phyloP scores from a whole-genome alignment of 306 rosid species.

The Ochetophila trinervis region DNA sequence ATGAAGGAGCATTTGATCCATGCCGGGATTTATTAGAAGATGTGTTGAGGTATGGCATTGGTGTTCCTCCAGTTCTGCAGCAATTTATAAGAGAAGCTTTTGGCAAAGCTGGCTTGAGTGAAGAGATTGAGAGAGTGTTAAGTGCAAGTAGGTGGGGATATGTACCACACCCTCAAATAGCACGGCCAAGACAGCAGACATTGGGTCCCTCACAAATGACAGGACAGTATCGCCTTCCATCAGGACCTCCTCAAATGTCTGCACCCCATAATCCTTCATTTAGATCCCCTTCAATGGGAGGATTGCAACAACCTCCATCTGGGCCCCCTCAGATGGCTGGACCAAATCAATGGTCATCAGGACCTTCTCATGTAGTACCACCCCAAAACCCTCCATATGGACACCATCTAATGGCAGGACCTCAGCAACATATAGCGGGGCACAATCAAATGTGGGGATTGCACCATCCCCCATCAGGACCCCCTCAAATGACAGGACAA shows the following conservation, averaged over 20 bases:
- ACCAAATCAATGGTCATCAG: background rate
- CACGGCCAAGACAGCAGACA: conserved; percentile 28
- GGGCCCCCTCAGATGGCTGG: conserved; percentile 35
- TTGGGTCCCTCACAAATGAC: conserved; percentile 36
- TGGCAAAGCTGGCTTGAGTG: conserved; percentile 56
- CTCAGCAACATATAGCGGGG: conserved; percentile 22
- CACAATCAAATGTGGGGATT: conserved; percentile 19
- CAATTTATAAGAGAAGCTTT: conserved; percentile 50
- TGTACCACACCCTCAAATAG: conserved; percentile 34
- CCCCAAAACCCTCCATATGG: conserved; percentile 24
- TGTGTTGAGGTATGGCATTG: conserved; percentile 75
- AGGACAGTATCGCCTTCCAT: conserved; percentile 28
- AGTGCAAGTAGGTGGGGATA: conserved; percentile 43
- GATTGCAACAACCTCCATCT: conserved; percentile 22
- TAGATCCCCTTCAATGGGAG: conserved; percentile 35
- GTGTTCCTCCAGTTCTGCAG: conserved; percentile 57
- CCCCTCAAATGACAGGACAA: conserved; percentile 20
- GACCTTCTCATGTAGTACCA: background rate
- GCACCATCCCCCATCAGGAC: conserved; percentile 25
- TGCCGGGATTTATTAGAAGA: conserved; percentile 58
- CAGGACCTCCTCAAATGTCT: conserved; percentile 24
- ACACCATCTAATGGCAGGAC: conserved; percentile 29
- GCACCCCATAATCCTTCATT: conserved; percentile 33
- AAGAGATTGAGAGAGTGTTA: conserved; percentile 67
- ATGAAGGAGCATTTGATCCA: conserved; percentile 50